These are phyloP conservation scores for Hygrophoropsis aurantiaca DNA, from an alignment of 768 basidiomycete species.

Conservation along the genomic window DNA sequence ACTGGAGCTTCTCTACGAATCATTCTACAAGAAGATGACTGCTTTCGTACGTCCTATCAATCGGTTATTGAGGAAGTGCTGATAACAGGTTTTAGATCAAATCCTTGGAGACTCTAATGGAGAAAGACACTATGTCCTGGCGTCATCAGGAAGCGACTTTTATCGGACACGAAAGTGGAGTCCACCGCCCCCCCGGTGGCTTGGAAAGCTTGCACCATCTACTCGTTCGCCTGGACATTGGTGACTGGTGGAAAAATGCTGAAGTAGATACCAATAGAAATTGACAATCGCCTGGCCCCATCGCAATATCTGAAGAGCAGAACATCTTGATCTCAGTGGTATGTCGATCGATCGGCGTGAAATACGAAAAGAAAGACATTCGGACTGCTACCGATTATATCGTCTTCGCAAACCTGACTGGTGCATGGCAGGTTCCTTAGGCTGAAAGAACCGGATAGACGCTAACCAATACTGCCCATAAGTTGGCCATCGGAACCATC, in stretches of 20 bases:
- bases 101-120: constrained; percentile 53
- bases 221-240: constrained; percentile 51
- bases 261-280: no score
- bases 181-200: constrained; percentile 46
- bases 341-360: no score
- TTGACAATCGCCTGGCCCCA: no score
- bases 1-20: constrained; percentile 52
- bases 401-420: no score
- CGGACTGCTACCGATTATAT: no score
- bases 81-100: constrained; percentile 45
- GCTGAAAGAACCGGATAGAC: no score
- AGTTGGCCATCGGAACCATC: no score
- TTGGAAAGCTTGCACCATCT: constrained; percentile 55
- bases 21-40: constrained; percentile 55
- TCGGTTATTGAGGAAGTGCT: not conserved
- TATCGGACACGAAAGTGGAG: constrained; percentile 25
- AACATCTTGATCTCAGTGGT: no score
- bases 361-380: no score
- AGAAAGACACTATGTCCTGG: constrained; percentile 40
- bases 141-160: constrained; percentile 18
- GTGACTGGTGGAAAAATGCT: constrained; percentile 68
- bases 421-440: no score
- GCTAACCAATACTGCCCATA: no score
- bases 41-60: constrained; percentile 48
- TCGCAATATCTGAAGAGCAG: no score